Base-by-base conservation (phyloP, 495 filamentous ascomycete species). In the Immersiella caudata region DNA sequence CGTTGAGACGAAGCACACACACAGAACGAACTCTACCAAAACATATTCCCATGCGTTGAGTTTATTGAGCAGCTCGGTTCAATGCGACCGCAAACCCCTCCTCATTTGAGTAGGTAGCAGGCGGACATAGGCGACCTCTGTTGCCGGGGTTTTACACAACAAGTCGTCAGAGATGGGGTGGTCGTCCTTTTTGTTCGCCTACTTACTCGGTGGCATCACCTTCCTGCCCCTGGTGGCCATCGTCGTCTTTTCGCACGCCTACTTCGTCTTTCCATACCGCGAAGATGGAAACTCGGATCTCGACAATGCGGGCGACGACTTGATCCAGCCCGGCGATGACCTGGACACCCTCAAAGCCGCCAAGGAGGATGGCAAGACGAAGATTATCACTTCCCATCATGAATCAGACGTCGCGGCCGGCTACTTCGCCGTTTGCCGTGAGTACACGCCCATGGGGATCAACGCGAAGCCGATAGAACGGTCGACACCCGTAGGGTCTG, bases 371-470 rank as follows among this genome's bases (percentile, higher is more conserved):
- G 73, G 68, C 54, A 83, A 76, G 68, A 81, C 85, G 35, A 74
- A 78, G 33, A 33, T 73, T 16, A 64, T 80, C 40, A 4, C 40
- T 46, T 46, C 40, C 68, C 76, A 78, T 36, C 85, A 89, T 62
- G 90, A 94, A 52, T 83, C 88, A n/a, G 93, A 97, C 79, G 91
- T 93, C 60, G 92, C 93, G 1, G 91, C 93, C 12, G 93, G 93
- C 54, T 97, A 96, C 79, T 99, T 99, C 77, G 92, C 93, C 6
- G 93, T 98, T 16, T 96, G 91, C 74, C 86, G 95, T 67, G 93
- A 97, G 80, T 98, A 94, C 79, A 89, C 91, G 5, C 91, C 94
- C 35, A 91, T 91, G 67, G 93, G 93, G 58, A 88, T 94, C 70
- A 96, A 95, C 80, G 94, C 93, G 49, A 92, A 93, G 79, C 94